Percentiles rank a stretch among this genome's conserved stretches.
Conservation (phyloP, 768 basidiomycete species). For the Mrakia frigida region DNA sequence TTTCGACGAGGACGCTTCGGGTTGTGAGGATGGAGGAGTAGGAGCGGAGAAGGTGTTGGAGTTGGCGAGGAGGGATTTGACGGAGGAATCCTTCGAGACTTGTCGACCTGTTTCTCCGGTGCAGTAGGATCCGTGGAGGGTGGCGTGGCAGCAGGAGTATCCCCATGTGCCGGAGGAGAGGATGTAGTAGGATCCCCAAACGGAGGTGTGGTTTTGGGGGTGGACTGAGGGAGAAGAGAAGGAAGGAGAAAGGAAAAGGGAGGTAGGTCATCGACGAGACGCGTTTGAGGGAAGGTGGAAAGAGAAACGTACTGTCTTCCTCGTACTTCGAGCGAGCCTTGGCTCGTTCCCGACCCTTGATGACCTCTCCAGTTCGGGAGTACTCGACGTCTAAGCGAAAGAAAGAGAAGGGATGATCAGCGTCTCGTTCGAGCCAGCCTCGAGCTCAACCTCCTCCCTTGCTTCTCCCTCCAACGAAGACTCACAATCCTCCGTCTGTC, state of each 20-base stretch:
- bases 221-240: constrained; percentile 54
- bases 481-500: constrained; percentile 83
- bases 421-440: neutral
- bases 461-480: constrained; percentile 7
- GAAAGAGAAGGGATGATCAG: neutral
- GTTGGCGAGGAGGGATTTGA: constrained; percentile 54
- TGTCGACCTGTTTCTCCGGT: constrained; percentile 78
- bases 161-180: constrained; percentile 70
- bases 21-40: constrained; percentile 35
- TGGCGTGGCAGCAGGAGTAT: constrained; percentile 89
- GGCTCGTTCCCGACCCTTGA: constrained; percentile 84
- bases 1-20: constrained; percentile 31
- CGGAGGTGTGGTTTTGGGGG: constrained; percentile 83
- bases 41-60: constrained; percentile 39
- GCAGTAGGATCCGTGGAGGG: constrained; percentile 80
- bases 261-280: neutral
- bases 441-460: neutral
- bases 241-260: neutral
- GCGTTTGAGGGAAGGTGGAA: neutral
- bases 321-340: constrained; percentile 88
- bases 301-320: constrained; percentile 71
- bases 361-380: constrained; percentile 79
- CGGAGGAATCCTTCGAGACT: constrained; percentile 65
- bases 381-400: constrained; percentile 69
- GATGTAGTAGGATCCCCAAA: constrained; percentile 99